phyloP scores from a whole-genome alignment of 306 rosid genomes.

The Herpetospermum pedunculosum region DNA sequence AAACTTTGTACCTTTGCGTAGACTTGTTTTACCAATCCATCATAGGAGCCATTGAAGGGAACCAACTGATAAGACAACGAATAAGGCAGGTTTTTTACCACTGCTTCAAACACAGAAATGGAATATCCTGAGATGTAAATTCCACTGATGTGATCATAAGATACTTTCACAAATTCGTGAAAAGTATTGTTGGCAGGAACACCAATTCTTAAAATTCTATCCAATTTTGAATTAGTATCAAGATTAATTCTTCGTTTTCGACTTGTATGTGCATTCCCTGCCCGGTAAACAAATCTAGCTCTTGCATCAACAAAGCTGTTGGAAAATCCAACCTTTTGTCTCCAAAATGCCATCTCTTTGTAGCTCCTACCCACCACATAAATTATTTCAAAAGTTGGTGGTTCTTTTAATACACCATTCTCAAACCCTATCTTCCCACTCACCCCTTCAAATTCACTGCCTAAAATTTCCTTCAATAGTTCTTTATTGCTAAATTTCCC shows the following conservation, averaged over 20 bases:
- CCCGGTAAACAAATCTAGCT: not conserved
- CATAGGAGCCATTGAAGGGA: conserved; percentile 37
- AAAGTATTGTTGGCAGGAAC: conserved; percentile 37
- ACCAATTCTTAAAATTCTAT: conserved; percentile 21
- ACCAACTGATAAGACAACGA: conserved; percentile 19
- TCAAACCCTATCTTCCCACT: conserved; percentile 34
- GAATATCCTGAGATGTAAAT: conserved; percentile 35
- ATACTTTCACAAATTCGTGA: conserved; percentile 39
- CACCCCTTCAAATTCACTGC: conserved; percentile 24
- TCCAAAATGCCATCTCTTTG: conserved; percentile 44
- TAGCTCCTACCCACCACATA: conserved; percentile 49
- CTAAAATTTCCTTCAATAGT: conserved; percentile 13
- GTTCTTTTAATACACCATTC: conserved; percentile 8
- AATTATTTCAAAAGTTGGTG: conserved; percentile 31
- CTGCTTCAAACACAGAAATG: conserved; percentile 38
- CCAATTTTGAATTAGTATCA: not conserved
- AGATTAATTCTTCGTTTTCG: not conserved
- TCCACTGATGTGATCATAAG: conserved; percentile 12
- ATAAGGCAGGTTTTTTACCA: conserved; percentile 20
- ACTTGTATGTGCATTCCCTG: not conserved
- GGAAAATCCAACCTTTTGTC: conserved; percentile 25
- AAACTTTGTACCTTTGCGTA: conserved; percentile 38
- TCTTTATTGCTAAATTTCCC: conserved; percentile 9
- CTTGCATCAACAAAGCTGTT: not conserved
- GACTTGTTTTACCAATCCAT: conserved; percentile 37